A percentile compares a stretch with the other conserved stretches of the same genome.
Conservation (phyloP, 2,329 filamentous ascomycete species). For the Dactylellina sp. region DNA sequence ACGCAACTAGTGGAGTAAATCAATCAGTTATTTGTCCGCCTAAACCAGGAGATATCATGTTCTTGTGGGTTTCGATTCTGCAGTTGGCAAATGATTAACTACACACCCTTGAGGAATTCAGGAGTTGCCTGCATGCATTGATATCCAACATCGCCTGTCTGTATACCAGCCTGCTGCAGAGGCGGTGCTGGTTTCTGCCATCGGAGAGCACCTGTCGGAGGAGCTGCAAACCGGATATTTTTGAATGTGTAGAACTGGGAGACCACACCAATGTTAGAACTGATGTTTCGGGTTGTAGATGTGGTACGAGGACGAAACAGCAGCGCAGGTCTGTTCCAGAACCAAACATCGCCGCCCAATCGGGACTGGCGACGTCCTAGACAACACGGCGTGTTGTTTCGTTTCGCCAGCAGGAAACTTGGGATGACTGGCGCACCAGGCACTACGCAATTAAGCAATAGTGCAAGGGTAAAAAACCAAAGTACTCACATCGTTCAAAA, state of each 20-base stretch:
- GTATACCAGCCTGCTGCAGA: slow-evolving; percentile 60
- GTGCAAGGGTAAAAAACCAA: slow-evolving; percentile 3
- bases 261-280: not conserved
- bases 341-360: slow-evolving; percentile 5
- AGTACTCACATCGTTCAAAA: slow-evolving; percentile 60
- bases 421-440: not conserved
- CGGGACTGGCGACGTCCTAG: slow-evolving; percentile 18
- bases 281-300: slow-evolving; percentile 33
- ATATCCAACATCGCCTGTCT: slow-evolving; percentile 62
- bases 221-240: slow-evolving; percentile 66
- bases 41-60: slow-evolving; percentile 16
- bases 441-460: not conserved
- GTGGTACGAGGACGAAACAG: slow-evolving; percentile 7
- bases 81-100: no score
- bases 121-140: slow-evolving; percentile 61
- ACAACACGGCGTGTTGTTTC: slow-evolving; percentile 24
- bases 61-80: no score
- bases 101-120: slow-evolving; percentile 55
- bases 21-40: slow-evolving; percentile 17
- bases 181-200: slow-evolving; percentile 65
- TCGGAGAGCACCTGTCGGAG: slow-evolving; percentile 64
- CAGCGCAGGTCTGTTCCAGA: not conserved
- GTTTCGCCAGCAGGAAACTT: not conserved
- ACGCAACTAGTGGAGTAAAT: slow-evolving; percentile 51
- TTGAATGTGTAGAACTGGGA: slow-evolving; percentile 63